Evolutionary conservation across 73 alveolate genomes (phyloP), one percentile per base, ranked within the genome.

Genomic region (Tetrahymena thermophila): DNA sequence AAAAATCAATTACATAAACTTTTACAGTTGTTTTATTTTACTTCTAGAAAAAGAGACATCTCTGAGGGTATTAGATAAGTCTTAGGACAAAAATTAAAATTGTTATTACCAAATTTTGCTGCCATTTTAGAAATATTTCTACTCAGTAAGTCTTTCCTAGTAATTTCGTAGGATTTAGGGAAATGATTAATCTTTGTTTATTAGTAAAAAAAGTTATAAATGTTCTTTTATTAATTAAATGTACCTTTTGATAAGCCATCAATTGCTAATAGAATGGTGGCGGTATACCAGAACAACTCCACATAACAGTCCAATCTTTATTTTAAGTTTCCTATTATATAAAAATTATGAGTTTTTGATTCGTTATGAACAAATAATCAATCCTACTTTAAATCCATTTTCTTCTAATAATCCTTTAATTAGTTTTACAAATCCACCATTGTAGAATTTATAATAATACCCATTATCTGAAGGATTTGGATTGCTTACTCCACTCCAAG

Each of bases 161-260:
- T 97, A 93, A 97, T 96, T 95, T 97, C 98, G 94, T 96, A 94
- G 37, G 99, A 97, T 84, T 96, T 94, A 8, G 99, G 99, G 84
- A 97, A 97, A 84, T 97, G 99, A 93, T 96, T 96, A 28, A 96
- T 95, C 93, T 96, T 93, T 85, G 94, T 35, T 38, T 28, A 19
- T 17, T n/a, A 31, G 23, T 85, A 4, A 71, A 71, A 71, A 28
- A 71, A 71, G 89, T 21, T 25, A 19, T 50, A 50, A 50, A 50
- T 50, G 28, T 15, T 71, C 37, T 17, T 71, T 28, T 23, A 31
- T 10, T 5, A 34, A 71, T 28, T 23, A 71, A 28, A 28, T 71
- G 42, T 16, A 89, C 94, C 43, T 95, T 95, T 55, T 95, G 25
- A 85, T 95, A 95, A 85, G 95, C 95, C 71, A 89, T 85, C 28